Base-by-base conservation (phyloP, 306 rosid genomes). In the Castanopsis chinensis region DNA sequence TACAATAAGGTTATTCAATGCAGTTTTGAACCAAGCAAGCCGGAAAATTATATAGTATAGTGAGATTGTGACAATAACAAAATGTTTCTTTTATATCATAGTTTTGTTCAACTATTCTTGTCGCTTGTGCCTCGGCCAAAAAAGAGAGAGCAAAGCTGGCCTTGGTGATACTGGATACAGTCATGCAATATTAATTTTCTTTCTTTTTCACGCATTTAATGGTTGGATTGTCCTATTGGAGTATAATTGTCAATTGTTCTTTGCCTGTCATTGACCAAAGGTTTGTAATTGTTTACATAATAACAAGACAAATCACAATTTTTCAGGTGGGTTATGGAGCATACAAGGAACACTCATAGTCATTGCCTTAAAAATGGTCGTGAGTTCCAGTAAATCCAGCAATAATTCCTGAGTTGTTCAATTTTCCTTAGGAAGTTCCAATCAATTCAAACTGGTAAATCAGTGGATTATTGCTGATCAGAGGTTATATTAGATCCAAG, bases 41-140 rank as follows among this genome's bases (percentile, higher is more conserved):
- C 79, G 81, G 84, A 81, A 23, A 59, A 45, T 28, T 19, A 41
- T 43, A 17, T 9, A 0, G 17, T 49, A 12, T 49, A 49, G 53
- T 49, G 53, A 49, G 14, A 49, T 9, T 12, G 17, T 12, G 53
- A 12, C 53, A 49, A 45, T 12, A 49, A 49, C 13, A 49, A 49
- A 12, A 49, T 49, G 4, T 49, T 49, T 49, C 53, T 49, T 49
- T 9, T 49, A 12, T 20, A 37, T 23, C 68, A 63, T 79, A 63
- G 83, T 54, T 79, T 63, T 71, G 76, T 79, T 79, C 84, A 33
- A 63, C 81, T 23, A 60, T 35, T 9, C 5, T 49, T 49, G 20
- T 61, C 41, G 10, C 33, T 20, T 6, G 7, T 9, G 20, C 25
- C 28, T 33, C 10, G 10, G 8, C 20, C 69, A 61, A 27, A 28